A percentile compares a stretch with the other conserved stretches of the same genome.
Conservation (phyloP, 306 rosid genomes). For the Cicer yamashitae region DNA sequence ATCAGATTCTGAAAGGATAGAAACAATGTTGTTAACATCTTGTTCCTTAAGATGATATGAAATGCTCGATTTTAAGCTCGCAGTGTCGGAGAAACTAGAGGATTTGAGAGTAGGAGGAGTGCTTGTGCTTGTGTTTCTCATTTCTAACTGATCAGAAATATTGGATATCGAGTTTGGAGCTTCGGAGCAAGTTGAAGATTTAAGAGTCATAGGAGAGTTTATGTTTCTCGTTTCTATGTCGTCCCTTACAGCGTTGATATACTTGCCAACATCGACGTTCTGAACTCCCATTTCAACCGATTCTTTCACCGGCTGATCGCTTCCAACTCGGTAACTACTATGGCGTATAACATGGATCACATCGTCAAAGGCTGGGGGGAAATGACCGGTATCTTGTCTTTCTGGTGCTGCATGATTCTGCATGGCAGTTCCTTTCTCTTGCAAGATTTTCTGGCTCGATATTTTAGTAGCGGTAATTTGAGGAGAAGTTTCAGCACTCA, state of each 20-base stretch:
- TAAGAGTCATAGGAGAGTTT: slow-evolving; percentile 50
- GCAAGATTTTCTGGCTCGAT: slow-evolving; percentile 59
- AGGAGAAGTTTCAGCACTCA: slow-evolving; percentile 56
- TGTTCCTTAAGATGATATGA: slow-evolving; percentile 64
- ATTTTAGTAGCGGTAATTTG: slow-evolving; percentile 47
- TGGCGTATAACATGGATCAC: slow-evolving; percentile 95
- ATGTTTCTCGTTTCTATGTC: slow-evolving; percentile 68
- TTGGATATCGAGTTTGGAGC: slow-evolving; percentile 55
- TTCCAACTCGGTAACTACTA: slow-evolving; percentile 93
- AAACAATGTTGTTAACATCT: slow-evolving; percentile 49
- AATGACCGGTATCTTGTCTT: slow-evolving; percentile 63
- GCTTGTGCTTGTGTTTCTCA: slow-evolving; percentile 44
- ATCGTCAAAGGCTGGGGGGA: slow-evolving; percentile 91
- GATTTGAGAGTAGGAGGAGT: slow-evolving; percentile 50
- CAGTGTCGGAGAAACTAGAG: slow-evolving; percentile 58
- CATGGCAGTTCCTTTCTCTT: slow-evolving; percentile 56
- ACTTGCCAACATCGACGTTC: slow-evolving; percentile 83
- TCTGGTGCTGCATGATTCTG: slow-evolving; percentile 60
- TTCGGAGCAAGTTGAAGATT: slow-evolving; percentile 65
- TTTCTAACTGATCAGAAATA: slow-evolving; percentile 62
- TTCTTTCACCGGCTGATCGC: slow-evolving; percentile 82
- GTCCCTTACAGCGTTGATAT: slow-evolving; percentile 74
- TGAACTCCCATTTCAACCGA: slow-evolving; percentile 87
- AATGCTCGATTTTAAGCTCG: slow-evolving; percentile 55
- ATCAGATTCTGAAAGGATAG: slow-evolving; percentile 55